phyloP scores from a whole-genome alignment of 108 stramenopile species.

The Nannochloropsis oceanica region DNA sequence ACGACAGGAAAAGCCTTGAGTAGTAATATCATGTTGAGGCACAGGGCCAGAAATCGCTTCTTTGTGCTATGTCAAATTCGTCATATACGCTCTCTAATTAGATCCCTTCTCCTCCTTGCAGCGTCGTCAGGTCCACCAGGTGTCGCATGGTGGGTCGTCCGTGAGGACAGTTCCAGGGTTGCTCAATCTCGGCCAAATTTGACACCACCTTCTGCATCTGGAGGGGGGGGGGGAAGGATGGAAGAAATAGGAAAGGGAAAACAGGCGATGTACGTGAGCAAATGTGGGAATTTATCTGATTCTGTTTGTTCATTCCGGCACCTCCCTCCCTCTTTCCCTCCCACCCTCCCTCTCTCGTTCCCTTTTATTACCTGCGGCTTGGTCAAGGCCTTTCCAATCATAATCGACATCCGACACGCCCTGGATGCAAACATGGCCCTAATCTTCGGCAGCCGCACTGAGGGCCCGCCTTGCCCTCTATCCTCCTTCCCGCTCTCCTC shows the following conservation, averaged over 20 bases:
- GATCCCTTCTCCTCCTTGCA: neutral
- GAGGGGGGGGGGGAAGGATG: constrained; percentile 38
- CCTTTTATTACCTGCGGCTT: neutral
- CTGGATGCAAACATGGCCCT: constrained; percentile 89
- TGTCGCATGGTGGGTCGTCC: constrained; percentile 77
- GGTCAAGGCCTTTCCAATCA: constrained; percentile 76
- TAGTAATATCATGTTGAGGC: too few relatives aligned
- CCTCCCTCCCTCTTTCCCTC: neutral
- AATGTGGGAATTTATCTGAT: neutral
- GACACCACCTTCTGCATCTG: constrained; percentile 65
- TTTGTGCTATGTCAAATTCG: neutral
- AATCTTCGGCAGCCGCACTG: constrained; percentile 69
- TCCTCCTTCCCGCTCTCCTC: constrained; percentile 48
- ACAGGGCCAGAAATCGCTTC: too few relatives aligned
- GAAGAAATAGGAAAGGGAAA: neutral
- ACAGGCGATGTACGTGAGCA: neutral
- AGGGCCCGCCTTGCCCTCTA: neutral
- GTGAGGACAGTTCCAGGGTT: constrained; percentile 84
- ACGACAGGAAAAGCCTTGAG: too few relatives aligned
- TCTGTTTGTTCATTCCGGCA: neutral
- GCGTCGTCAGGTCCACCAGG: constrained; percentile 43
- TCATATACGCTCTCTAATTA: neutral
- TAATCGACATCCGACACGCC: constrained; percentile 73
- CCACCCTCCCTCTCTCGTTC: neutral
- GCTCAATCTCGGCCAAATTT: constrained; percentile 60